A percentile compares a stretch with the other conserved stretches of the same genome.
These are phyloP conservation scores for Brettanomyces anomalus DNA, from an alignment of 805 yeast species.

Conservation along the genomic window DNA sequence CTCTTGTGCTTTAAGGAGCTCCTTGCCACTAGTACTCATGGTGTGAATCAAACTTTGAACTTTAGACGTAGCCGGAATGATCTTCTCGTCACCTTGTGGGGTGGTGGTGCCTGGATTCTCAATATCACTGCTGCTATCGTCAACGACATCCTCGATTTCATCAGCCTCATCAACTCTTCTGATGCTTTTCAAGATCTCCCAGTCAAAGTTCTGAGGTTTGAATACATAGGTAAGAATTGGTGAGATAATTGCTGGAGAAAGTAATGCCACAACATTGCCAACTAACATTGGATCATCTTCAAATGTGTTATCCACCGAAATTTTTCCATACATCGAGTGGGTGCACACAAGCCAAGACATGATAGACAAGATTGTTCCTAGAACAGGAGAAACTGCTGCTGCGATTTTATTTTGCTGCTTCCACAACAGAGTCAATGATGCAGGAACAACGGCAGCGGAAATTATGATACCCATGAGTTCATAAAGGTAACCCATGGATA, in stretches of 20 bases:
- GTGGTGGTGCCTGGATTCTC: conserved; percentile 20
- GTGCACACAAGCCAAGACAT: conserved; percentile 57
- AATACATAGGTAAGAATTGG: conserved; percentile 58
- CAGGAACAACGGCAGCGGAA: conserved; percentile 78
- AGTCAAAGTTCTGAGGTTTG: conserved; percentile 69
- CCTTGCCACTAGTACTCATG: conserved; percentile 11
- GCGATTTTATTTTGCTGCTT: conserved; percentile 57
- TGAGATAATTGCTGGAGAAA: conserved; percentile 58
- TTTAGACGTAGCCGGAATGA: conserved; percentile 20
- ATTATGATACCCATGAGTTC: conserved; percentile 86
- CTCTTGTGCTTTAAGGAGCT: conserved; percentile 23
- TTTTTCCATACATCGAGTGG: conserved; percentile 31
- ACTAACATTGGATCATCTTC: conserved; percentile 82
- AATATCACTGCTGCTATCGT: conserved; percentile 21
- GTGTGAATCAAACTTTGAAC: conserved; percentile 18
- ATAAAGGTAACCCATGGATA: conserved; percentile 80
- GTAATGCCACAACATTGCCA: conserved; percentile 78
- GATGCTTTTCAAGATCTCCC: conserved; percentile 51
- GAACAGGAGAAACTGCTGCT: conserved; percentile 66
- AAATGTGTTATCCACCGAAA: conserved; percentile 52
- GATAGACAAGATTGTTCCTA: conserved; percentile 68
- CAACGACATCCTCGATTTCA: conserved; percentile 35
- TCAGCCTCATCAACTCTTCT: conserved; percentile 64
- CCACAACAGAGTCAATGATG: conserved; percentile 57
- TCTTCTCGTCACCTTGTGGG: conserved; percentile 11